phyloP scores from a whole-genome alignment of 208 protist species.

The Dictyostelium gargantuum region DNA sequence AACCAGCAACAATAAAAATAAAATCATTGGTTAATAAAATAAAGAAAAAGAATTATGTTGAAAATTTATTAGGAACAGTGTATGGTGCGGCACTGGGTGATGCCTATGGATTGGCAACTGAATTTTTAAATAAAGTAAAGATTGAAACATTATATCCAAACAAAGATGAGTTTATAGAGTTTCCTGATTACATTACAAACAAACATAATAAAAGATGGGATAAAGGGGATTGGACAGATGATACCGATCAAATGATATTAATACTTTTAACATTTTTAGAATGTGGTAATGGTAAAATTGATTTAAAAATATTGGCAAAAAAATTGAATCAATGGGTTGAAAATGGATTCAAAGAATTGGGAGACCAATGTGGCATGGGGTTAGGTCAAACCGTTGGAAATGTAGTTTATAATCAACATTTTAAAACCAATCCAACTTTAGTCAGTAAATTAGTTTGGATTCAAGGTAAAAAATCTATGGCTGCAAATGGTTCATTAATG shows the following conservation, averaged over 20 bases:
- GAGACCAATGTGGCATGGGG: constrained; percentile 73
- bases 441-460: constrained; percentile 59
- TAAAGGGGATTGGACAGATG: constrained; percentile 80
- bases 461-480: constrained; percentile 20
- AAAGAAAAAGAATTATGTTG: constrained; percentile 29
- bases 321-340: constrained; percentile 66
- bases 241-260: constrained; percentile 80
- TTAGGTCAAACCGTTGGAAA: constrained; percentile 62
- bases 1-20: not conserved
- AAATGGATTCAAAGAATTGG: constrained; percentile 75
- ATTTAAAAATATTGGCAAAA: constrained; percentile 19
- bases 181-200: constrained; percentile 73
- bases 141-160: constrained; percentile 45
- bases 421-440: constrained; percentile 26
- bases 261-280: constrained; percentile 72
- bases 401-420: constrained; percentile 25
- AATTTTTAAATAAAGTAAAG: constrained; percentile 69
- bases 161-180: constrained; percentile 36
- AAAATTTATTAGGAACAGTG: constrained; percentile 74
- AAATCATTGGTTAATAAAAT: not conserved
- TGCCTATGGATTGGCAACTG: constrained; percentile 76
- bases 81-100: constrained; percentile 80
- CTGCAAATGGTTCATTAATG: constrained; percentile 80
- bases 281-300: constrained; percentile 50
- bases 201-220: constrained; percentile 70